Conservation (phyloP, 139 green algal genomes). For the Raphidocelis subcapitata region DNA sequence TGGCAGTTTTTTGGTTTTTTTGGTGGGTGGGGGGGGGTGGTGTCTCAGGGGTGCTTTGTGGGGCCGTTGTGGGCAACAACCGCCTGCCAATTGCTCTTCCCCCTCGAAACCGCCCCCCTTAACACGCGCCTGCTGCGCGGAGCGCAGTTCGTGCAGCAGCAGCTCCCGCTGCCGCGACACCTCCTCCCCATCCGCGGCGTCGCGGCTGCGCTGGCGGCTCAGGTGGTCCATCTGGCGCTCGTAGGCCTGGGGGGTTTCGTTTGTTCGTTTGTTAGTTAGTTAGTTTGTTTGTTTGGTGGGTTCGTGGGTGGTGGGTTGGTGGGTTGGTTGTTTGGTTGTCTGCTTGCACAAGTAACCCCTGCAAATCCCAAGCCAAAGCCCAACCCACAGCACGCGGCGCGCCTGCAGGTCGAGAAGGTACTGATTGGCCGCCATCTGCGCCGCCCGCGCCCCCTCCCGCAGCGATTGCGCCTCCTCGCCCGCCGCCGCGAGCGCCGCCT, state of each 20-base stretch:
- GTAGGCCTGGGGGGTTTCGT: constrained; percentile 39
- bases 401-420: constrained; percentile 65
- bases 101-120: too few species aligned
- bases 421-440: constrained; percentile 53
- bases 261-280: background rate
- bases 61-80: background rate
- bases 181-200: constrained; percentile 49
- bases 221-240: constrained; percentile 73
- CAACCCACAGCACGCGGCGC: background rate
- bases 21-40: background rate
- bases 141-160: constrained; percentile 63
- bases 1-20: constrained; percentile 9
- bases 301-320: background rate
- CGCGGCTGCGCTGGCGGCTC: constrained; percentile 46
- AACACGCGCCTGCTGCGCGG: constrained; percentile 71
- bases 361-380: too few species aligned
- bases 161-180: constrained; percentile 45
- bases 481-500: constrained; percentile 39
- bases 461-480: constrained; percentile 53
- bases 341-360: too few species aligned
- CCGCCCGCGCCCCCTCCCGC: constrained; percentile 42
- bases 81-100: background rate
- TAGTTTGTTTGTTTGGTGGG: background rate
- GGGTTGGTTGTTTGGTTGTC: too few species aligned
- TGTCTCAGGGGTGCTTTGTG: background rate